Evolutionary conservation across 1,284 basidiomycete genomes (phyloP).

Genomic region (Termitomyces sp.): DNA sequence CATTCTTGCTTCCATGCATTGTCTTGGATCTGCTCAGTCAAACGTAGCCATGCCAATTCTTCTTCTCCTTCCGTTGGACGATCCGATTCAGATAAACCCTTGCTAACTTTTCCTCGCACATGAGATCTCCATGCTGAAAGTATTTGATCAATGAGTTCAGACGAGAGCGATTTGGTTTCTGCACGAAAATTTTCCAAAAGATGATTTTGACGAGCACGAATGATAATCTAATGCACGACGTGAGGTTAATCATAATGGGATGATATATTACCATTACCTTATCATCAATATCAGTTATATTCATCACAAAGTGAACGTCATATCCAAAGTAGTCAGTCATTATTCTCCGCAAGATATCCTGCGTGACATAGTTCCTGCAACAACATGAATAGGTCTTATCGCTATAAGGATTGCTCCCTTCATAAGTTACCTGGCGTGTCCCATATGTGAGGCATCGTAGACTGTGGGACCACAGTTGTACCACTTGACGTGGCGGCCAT

Average conservation of each 20-base stretch:
- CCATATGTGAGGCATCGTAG: slow-evolving; percentile 98
- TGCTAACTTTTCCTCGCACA: slow-evolving; percentile 55
- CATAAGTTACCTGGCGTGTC: slow-evolving; percentile 80
- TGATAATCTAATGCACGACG: slow-evolving; percentile 66
- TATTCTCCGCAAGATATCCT: slow-evolving; percentile 92
- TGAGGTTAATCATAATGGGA: slow-evolving; percentile 11
- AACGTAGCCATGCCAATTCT: slow-evolving; percentile 45
- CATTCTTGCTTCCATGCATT: slow-evolving; percentile 67
- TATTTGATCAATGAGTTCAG: slow-evolving; percentile 56
- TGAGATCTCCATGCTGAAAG: slow-evolving; percentile 63
- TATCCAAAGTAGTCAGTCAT: slow-evolving; percentile 96
- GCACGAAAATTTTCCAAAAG: slow-evolving; percentile 65
- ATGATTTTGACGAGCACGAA: slow-evolving; percentile 82
- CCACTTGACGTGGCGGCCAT: slow-evolving; percentile 92
- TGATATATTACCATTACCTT: slow-evolving; percentile 56
- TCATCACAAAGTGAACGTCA: slow-evolving; percentile 99
- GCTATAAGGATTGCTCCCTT: not conserved
- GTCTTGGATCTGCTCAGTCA: slow-evolving; percentile 46
- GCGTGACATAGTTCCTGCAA: slow-evolving; percentile 92
- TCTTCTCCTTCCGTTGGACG: slow-evolving; percentile 45
- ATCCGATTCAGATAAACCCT: slow-evolving; percentile 47
- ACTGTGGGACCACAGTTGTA: slow-evolving; percentile 99
- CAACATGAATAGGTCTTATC: slow-evolving; percentile 10
- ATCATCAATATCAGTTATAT: slow-evolving; percentile 99
- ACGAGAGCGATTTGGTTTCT: slow-evolving; percentile 51